Base-by-base conservation (phyloP, 2,329 filamentous ascomycete genomes). In the Cladorrhinum sp. region DNA sequence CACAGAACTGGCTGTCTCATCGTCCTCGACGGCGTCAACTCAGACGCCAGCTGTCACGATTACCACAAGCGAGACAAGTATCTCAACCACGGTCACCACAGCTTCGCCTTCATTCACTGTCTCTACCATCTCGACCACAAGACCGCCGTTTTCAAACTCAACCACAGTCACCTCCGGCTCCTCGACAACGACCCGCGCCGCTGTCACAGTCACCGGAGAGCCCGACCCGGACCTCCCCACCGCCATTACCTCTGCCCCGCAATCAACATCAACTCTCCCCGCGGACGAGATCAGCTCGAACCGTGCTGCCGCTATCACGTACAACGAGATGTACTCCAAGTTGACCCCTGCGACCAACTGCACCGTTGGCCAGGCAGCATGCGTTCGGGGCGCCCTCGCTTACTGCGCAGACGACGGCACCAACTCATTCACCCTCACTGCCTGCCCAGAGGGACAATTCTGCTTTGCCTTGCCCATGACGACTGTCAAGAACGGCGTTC, bases 381-480 rank as follows among this genome's bases (percentile, higher is more conserved):
- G 84, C 58, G 78, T 86, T 50, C 69, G 74, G 14, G 80, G 82
- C 21, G 75, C 78, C 55, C 67, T 81, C 3, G 82, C 75, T n/a
- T 69, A 69, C 14, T 87, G 85, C 67, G 70, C 72, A 26, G 62
- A 64, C 10, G 60, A 63, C 4, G 78, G 79, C 18, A 68, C 66
- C 0, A 86, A 81, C 66, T 66, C 71, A 3, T 75, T 84, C 0
- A 62, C 70, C 9, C 79, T 20, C 10, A 23, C 30, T n/a, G 33
- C 79, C 46, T 73, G 72, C 28, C 48, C 42, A 0, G 55, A 64
- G 1, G 73, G 71, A 9, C 70, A 71, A 51, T 70, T 73, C 53
- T 87, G 84, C 70, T 81, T 78, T 54, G 84, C 82, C 1, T 70
- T 86, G 63, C 85, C 85, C 0, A 79, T 85, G 75, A 78, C 76